Percentiles rank a stretch among this genome's conserved stretches.
Evolutionary conservation across 371 early-diverging fungal species (phyloP).

Genomic region (Fennellomyces sp.): DNA sequence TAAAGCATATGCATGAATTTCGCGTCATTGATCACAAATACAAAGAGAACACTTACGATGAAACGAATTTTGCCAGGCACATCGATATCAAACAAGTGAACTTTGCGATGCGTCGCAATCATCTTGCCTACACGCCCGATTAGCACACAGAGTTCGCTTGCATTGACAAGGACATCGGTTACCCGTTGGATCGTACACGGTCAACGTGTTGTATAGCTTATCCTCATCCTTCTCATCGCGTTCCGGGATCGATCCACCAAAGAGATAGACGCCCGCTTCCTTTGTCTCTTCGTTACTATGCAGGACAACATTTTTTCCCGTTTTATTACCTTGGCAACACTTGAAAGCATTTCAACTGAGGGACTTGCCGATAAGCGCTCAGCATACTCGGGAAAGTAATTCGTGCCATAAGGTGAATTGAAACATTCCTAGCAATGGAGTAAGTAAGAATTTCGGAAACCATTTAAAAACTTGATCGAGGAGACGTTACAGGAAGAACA

Average conservation of each 20-base stretch:
- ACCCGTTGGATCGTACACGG: slow-evolving; percentile 84
- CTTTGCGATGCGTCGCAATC: slow-evolving; percentile 73
- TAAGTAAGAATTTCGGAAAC: background rate
- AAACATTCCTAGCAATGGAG: slow-evolving; percentile 78
- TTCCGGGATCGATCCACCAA: slow-evolving; percentile 93
- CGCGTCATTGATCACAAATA: background rate
- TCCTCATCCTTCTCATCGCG: slow-evolving; percentile 44
- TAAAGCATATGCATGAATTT: slow-evolving; percentile 13
- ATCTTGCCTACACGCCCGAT: slow-evolving; percentile 31
- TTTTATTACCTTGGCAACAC: slow-evolving; percentile 73
- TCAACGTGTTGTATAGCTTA: slow-evolving; percentile 89
- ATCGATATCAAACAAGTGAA: slow-evolving; percentile 97
- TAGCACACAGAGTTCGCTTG: background rate
- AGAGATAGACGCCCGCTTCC: slow-evolving; percentile 78
- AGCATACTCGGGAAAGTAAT: slow-evolving; percentile 83
- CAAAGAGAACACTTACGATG: slow-evolving; percentile 42
- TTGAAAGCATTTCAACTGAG: slow-evolving; percentile 67
- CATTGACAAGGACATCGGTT: background rate
- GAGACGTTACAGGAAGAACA: slow-evolving; percentile 77
- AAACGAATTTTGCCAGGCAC: slow-evolving; percentile 91
- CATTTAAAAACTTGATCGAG: background rate
- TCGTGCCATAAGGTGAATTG: slow-evolving; percentile 94
- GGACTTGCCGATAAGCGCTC: slow-evolving; percentile 64
- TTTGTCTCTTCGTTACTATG: slow-evolving; percentile 17
- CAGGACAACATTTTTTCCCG: background rate